A percentile compares a stretch with the other conserved stretches of the same genome.
These are phyloP conservation scores for Trametes cingulata DNA, from an alignment of 768 basidiomycete genomes.

Conservation along the genomic window DNA sequence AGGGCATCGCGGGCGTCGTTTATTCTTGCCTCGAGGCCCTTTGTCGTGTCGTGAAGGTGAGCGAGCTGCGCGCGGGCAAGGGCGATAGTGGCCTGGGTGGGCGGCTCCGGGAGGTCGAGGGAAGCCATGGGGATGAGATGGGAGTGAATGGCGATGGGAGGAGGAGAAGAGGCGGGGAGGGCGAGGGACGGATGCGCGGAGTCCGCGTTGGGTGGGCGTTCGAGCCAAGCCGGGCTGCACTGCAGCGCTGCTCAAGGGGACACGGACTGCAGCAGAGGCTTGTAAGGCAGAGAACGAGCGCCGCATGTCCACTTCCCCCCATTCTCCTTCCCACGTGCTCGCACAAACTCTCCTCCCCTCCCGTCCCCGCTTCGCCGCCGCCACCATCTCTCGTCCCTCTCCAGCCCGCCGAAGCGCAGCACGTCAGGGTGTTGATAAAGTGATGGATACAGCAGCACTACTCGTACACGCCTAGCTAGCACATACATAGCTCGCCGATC, in stretches of 20 bases:
- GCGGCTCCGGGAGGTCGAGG: slow-evolving; percentile 52
- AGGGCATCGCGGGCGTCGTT: slow-evolving; percentile 54
- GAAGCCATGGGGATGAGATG: slow-evolving; percentile 28
- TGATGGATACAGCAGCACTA: neutral
- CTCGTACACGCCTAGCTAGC: neutral
- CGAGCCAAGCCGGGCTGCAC: too few species aligned
- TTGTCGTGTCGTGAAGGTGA: slow-evolving; percentile 27
- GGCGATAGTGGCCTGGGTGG: slow-evolving; percentile 53
- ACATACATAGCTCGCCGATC: neutral
- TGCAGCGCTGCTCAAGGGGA: too few species aligned
- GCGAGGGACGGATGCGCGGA: neutral
- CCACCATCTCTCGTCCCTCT: too few species aligned
- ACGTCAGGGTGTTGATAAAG: neutral
- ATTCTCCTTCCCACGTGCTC: neutral
- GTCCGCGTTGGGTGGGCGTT: too few species aligned
- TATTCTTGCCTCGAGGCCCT: slow-evolving; percentile 50
- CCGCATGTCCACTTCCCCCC: neutral
- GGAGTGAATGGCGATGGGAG: neutral
- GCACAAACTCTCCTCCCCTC: neutral
- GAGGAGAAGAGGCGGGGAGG: neutral
- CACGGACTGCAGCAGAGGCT: too few species aligned
- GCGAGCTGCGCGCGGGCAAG: slow-evolving; percentile 53
- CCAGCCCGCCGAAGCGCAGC: too few species aligned
- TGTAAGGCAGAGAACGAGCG: too few species aligned
- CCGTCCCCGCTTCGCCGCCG: too few species aligned